Evolutionary conservation across 805 yeast genomes (phyloP).

Genomic region (Brettanomyces anomalus): DNA sequence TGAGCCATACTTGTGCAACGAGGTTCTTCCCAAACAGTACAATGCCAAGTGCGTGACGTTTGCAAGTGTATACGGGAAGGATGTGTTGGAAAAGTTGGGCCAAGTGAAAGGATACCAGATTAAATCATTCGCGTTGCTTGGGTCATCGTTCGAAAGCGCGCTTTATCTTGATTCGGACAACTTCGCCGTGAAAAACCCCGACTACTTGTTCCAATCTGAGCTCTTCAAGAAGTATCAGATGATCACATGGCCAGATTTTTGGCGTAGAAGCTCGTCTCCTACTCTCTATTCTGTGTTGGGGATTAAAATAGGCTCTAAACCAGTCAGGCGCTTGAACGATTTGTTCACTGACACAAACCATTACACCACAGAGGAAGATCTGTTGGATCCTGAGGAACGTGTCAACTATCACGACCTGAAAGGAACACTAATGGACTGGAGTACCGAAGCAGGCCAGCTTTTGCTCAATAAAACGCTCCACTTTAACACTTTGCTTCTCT

Average conservation of each 20-base stretch:
- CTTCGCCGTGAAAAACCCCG: slow-evolving; percentile 35
- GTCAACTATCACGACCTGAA: slow-evolving; percentile 50
- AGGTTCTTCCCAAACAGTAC: slow-evolving; percentile 27
- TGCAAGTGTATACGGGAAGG: slow-evolving; percentile 27
- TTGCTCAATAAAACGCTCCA: slow-evolving; percentile 49
- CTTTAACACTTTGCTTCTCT: slow-evolving; percentile 44
- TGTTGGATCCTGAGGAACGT: slow-evolving; percentile 5
- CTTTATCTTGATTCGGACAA: slow-evolving; percentile 40
- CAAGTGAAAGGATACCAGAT: slow-evolving; percentile 28
- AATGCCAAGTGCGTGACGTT: slow-evolving; percentile 35
- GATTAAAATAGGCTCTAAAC: slow-evolving; percentile 22
- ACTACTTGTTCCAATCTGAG: slow-evolving; percentile 24
- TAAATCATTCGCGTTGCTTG: slow-evolving; percentile 34
- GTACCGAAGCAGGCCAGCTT: slow-evolving; percentile 63
- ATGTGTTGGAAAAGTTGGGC: slow-evolving; percentile 11
- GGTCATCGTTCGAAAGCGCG: slow-evolving; percentile 37
- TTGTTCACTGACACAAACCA: slow-evolving; percentile 16
- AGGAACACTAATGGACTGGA: slow-evolving; percentile 56
- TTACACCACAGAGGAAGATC: slow-evolving; percentile 26
- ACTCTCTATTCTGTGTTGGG: slow-evolving; percentile 34
- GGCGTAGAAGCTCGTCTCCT: slow-evolving; percentile 65
- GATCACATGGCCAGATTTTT: slow-evolving; percentile 69
- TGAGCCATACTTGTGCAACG: slow-evolving; percentile 23
- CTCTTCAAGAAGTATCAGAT: slow-evolving; percentile 43
- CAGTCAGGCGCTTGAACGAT: slow-evolving; percentile 19